Percentiles rank a stretch among this genome's conserved stretches.
Evolutionary conservation across 2,329 filamentous ascomycete species (phyloP).

Genomic region (Lachnellula occidentalis): DNA sequence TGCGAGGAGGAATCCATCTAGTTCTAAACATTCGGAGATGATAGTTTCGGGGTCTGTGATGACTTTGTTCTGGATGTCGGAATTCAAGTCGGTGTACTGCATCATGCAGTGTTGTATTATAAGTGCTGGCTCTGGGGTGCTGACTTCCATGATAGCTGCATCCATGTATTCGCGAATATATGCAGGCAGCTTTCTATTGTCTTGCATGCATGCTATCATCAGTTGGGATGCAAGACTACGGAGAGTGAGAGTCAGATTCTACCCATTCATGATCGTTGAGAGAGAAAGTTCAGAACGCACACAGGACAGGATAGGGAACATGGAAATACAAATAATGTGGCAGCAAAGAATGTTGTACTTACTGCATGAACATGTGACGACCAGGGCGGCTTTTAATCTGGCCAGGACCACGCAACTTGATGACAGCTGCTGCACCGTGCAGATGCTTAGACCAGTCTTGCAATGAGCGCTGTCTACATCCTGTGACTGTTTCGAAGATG

Average conservation of each 20-base stretch:
- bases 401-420: conserved; percentile 42
- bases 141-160: conserved; percentile 35
- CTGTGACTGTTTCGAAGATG: conserved; percentile 49
- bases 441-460: conserved; percentile 49
- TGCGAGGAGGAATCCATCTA: conserved; percentile 19
- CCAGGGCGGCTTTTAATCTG: conserved; percentile 44
- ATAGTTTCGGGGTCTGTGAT: conserved; percentile 31
- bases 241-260: no score
- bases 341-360: no score
- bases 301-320: no score
- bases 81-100: conserved; percentile 19
- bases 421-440: conserved; percentile 46
- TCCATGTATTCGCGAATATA: conserved; percentile 42
- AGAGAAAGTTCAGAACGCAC: no score
- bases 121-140: conserved; percentile 37
- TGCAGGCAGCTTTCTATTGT: conserved; percentile 43
- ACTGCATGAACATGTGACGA: conserved; percentile 47
- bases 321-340: no score
- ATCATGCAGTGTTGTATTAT: conserved; percentile 39
- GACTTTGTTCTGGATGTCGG: conserved; percentile 10
- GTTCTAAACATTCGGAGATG: conserved; percentile 16
- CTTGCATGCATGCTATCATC: conserved; percentile 47
- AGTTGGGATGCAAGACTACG: conserved; percentile 40
- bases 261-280: no score
- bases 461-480: conserved; percentile 41